Conservation (phyloP, 106 monocot genomes). For the Allium cepa region DNA sequence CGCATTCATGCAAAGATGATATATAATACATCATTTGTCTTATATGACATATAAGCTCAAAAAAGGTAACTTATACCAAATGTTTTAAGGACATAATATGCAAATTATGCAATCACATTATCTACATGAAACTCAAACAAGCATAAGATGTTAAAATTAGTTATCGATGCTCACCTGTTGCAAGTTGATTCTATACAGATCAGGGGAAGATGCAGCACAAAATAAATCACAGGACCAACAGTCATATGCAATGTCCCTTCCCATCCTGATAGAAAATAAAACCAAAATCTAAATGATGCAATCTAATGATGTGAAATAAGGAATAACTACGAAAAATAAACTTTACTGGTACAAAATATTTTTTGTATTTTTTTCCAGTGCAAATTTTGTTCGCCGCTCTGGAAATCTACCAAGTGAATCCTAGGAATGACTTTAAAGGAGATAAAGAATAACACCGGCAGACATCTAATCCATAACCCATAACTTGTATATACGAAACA, state of each 20-base stretch:
- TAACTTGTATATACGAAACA: too few relatives aligned
- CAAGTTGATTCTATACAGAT: constrained; percentile 86
- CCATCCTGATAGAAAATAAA: constrained; percentile 56
- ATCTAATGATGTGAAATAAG: neutral
- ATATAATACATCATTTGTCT: too few relatives aligned
- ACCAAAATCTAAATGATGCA: neutral
- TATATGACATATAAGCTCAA: neutral
- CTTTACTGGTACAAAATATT: too few relatives aligned
- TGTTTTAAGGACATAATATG: neutral
- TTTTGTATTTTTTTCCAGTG: too few relatives aligned
- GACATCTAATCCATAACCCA: too few relatives aligned
- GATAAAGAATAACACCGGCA: too few relatives aligned
- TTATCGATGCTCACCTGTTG: constrained; percentile 47
- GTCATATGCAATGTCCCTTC: constrained; percentile 92
- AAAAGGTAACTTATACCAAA: neutral
- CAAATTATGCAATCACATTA: neutral
- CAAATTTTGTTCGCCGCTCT: too few relatives aligned
- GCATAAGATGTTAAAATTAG: neutral
- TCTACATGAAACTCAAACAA: neutral
- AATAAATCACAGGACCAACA: constrained; percentile 96
- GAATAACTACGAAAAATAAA: too few relatives aligned
- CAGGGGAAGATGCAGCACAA: constrained; percentile 96
- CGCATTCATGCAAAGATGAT: too few relatives aligned
- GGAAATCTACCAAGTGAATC: too few relatives aligned
- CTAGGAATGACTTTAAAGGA: too few relatives aligned